Evolutionary conservation across 2,329 filamentous ascomycete species (phyloP), one percentile per base, ranked within the genome.

Genomic region (Coniochaeta prunicola): DNA sequence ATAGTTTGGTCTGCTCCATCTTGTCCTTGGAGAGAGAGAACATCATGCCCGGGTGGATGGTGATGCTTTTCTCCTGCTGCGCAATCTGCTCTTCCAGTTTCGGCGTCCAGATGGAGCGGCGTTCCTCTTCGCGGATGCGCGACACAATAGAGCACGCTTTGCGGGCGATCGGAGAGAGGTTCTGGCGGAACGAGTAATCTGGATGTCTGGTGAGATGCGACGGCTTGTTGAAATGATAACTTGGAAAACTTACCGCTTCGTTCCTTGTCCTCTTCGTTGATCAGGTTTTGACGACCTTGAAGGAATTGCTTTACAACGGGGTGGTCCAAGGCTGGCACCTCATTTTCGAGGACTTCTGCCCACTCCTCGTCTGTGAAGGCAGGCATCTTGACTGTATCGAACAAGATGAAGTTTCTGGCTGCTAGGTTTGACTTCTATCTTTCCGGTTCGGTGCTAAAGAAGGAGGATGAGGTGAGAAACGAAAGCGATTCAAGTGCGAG

Each of bases 11-110:
- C 65, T 80, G 80, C 73, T 96, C 91, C 85, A 96, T 96, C 38
- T 85, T 84, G n/a, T 86, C 83, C 72, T 92, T 93, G 65, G 91
- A 91, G 36, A 93, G 80, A 36, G 84, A 87, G 74, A 96, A 97
- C 89, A 96, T 94, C 88, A 96, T 96, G 12, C 92, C 92, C 0
- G 91, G 91, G 69, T 89, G 91, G 56, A 93, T 77, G 64, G 85
- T 84, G 61, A 84, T 81, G 65, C 85, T 79, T 28, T 76, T 71
- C n/a, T 74, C 76, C 59, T 84, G 75, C 63, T 83, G 81, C 3
- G 87, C 86, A 3, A 91, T 76, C 50, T 80, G 80, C 67, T 92
- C 86, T 66, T 93, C 89, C 56, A 89, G 83, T 53, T 84, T 81
- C 33, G 83, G 78, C 10, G 87, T 91, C 92, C 92, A 96, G 60